Evolutionary conservation across 208 protist species (phyloP), one percentile per base, ranked within the genome.

Genomic region (Herpetomonas tarakana): DNA sequence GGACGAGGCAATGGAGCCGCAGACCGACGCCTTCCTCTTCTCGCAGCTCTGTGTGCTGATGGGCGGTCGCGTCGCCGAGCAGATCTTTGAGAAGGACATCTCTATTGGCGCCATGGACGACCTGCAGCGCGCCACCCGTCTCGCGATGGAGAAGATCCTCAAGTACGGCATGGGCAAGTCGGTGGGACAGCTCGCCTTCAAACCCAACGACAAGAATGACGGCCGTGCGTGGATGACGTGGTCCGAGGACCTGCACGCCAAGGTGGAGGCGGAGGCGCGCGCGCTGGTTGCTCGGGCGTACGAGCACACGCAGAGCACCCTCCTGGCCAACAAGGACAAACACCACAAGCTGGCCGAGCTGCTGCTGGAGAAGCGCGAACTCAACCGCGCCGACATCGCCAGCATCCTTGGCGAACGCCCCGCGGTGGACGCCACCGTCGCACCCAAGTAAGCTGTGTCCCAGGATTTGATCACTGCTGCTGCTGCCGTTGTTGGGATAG

Each of bases 101-200:
- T 92, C 87, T 6, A 97, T 83, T 6, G 92, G 92, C 46, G 92
- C 92, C 3, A 88, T 93, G 84, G 92, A 97, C 57, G 92, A 97
- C 71, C 71, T 95, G 14, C 89, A 97, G 76, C 76, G 89, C 12
- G 92, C 92, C 27, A 96, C 87, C 26, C 73, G 86, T 16, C 72
- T 92, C 58, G 74, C 92, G 29, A 91, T 93, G 79, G 86, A 94
- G 46, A 88, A 93, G 65, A 70, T 97, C 35, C 68, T 94, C 14
- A 80, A 87, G 67, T 94, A 86, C 60, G 92, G 92, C 58, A 94
- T 96, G 89, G 93, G 87, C 50, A 86, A 91, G 64, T 68, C 68
- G 9, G 83, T 93, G 47, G 87, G 87, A 21, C 77, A 92, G 52
- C 76, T 96, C 24, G 83, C 92, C 46, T 94, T 95, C 67, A 88